Evolutionary conservation across 2,329 filamentous ascomycete species (phyloP), one percentile per base, ranked within the genome.

Genomic region (Trichoderma harzianum): DNA sequence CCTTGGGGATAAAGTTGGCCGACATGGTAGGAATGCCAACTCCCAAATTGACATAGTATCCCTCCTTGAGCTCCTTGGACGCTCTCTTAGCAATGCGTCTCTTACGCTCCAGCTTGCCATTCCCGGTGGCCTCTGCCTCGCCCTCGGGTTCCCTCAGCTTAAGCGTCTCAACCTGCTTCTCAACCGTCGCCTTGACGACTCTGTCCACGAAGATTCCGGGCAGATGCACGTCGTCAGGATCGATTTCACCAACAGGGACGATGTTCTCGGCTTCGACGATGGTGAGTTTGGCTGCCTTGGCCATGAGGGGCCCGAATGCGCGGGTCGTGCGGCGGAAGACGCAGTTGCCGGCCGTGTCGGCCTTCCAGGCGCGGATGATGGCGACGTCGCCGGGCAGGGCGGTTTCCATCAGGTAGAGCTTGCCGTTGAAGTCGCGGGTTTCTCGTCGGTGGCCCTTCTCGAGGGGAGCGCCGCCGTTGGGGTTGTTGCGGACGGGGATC

Each of bases 201-300:
- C 93, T 88, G 79, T 95, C 91, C 77, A 97, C 91, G 79, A 90
- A 96, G 75, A 97, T 94, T 11, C 93, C 93, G 0, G 93, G 93
- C 4, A 97, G 85, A 77, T 96, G 90, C 6, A 97, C 90, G 57
- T 90, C 88, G 73, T 93, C 90, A 3, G 93, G 90, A 68, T 91
- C 86, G 51, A 97, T 91, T 2, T 89, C 88, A 28, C 93, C 93
- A 1, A 90, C 81, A 3, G 91, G 89, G 67, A 97, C 93, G 72
- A 97, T 94, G 74, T 95, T 87, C 78, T 97, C 93, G 1, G 93
- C 93, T 79, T 97, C 93, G 47, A 96, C 93, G 53, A 97, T 95
- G 30, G 93, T 91, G 51, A 93, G 78, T 62, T 87, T 88, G 0
- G 93, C 93, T 0, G 93, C 93, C 82, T 95, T 95, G 72, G 92